Base-by-base conservation (phyloP, 345 rosid genomes). In the Melaleuca quinquenervia region DNA sequence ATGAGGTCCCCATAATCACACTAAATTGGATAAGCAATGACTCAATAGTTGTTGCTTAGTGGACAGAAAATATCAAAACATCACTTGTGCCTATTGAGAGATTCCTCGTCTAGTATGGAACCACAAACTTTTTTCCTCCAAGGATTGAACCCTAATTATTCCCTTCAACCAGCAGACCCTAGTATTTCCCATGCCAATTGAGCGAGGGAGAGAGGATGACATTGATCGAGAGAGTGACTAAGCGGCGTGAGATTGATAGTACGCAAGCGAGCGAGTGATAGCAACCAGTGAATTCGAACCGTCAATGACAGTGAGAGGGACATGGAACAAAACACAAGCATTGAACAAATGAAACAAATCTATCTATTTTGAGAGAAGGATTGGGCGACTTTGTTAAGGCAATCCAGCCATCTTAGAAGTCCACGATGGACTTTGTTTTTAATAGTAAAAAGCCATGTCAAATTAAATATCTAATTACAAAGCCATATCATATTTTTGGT, bases 381-480 rank as follows among this genome's bases (percentile, higher is more conserved):
- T n/a, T 0, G 0, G n/a, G 32, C 13, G 7, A 58, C 0, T 1
- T 58, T 2, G 0, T 58, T 58, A n/a, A 11, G 70, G 70, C 70
- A 58, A 58, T 32, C 32, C 70, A 26, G 70, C 15, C 70, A 58
- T 32, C 32, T n/a, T 32, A n/a, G 13, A 12, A 58, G 70, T 58
- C 70, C 70, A n/a, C 0, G 2, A n/a, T 1, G 70, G 32, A 58
- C 70, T 58, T 58, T 15, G 6, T 14, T 51, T 51, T 51, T 11
- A 51, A 51, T 51, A 51, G 4, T 3, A 51, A 51, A 51, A 51
- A 3, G 14, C 52, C 52, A 11, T 50, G 3, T 11, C 14, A 50
- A 50, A n/a, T n/a, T n/a, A n/a, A n/a, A n/a, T n/a, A n/a, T n/a
- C n/a, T n/a, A n/a, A n/a, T n/a, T n/a, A n/a, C n/a, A n/a, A n/a